Evolutionary conservation across 495 filamentous ascomycete species (phyloP), one percentile per base, ranked within the genome.

Genomic region (Talaromyces ruber): DNA sequence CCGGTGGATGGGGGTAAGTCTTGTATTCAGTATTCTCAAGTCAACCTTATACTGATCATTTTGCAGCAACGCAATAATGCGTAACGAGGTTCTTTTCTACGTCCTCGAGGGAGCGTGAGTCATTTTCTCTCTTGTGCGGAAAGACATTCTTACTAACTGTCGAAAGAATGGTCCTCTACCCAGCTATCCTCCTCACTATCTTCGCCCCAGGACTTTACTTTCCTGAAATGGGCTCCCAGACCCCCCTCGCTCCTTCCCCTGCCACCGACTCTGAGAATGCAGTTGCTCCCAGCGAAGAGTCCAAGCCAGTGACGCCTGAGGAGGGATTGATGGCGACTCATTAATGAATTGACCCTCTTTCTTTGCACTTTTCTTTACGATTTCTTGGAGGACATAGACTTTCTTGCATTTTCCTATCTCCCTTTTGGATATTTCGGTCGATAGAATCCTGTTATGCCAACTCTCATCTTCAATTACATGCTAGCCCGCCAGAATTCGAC

Each of bases 71-170:
- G 67, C 76, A 0, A 77, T 88, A 64, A 89, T 89, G 86, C 84
- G 83, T 64, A 81, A 86, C 63, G 82, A 89, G 71, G 65, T 76
- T 24, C 80, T 82, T 18, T 89, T 89, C 66, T 78, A 87, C 21
- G 79, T 82, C 12, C 72, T 90, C 43, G 86, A 90, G 68, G 73
- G 80, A 66, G 76, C 78, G 79, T 81, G 63, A 70, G 78, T 77
- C 22, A 22, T 4, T 28, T 32, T 34, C 25, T 28, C 25, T 59
- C 21, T 7, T n/a, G 51, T 8, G 8, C 18, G 16, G 12, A 16
- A 47, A 18, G 43, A 4, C 18, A 18, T 4, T 4, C n/a, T 18
- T 8, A n/a, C 43, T 47, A 47, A 47, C n/a, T 56, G 26, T 28
- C n/a, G 14, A 29, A 26, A 79, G 77, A 69, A 84, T 84, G 81